Evolutionary conservation across 805 yeast genomes (phyloP), one percentile per base, ranked within the genome.

Genomic region (Starmerella asiatica): DNA sequence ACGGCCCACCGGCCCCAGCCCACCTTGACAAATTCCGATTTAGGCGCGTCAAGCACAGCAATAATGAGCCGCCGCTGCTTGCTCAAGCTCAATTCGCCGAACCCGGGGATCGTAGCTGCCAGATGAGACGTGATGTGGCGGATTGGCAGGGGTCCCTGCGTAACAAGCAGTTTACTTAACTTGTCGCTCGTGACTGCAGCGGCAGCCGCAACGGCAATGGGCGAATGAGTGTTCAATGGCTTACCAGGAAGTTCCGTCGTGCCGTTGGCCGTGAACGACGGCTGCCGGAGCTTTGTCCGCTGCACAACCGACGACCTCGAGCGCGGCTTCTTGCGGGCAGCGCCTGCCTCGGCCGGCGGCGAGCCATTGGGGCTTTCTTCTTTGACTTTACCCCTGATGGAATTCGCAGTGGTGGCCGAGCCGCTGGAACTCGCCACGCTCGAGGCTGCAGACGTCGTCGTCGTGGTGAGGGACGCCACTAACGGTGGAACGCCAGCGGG

Each of bases 1-100:
- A 86, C 93, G 19, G 80, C 80, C 97, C 97, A 86, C 58, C 86
- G 93, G 44, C 97, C 97, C 97, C 97, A 86, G 18, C 96, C 95
- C 24, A 86, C 84, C 61, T 86, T 86, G 54, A 84, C 93, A 61
- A 86, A 86, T 31, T 58, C 64, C 1, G 67, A 49, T 52, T 75
- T 82, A 8, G 81, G 79, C 47, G 73, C 70, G 51, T 84, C 94
- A 61, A 86, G 70, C 29, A 86, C 91, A 12, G 85, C 75, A 78
- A 86, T 86, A 23, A 86, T 86, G 42, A 86, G 69, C 44, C 96
- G 68, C 55, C 96, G 70, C 60, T 86, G 95, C 55, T 86, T 86
- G 9, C 93, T 81, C 17, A 84, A 67, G 2, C 93, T 79, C 41
- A 86, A 63, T 48, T 73, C 73, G 40, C 82, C 83, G 57, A 86